Conservation (phyloP, 2,329 filamentous ascomycete species). For the Tolypocladium album region DNA sequence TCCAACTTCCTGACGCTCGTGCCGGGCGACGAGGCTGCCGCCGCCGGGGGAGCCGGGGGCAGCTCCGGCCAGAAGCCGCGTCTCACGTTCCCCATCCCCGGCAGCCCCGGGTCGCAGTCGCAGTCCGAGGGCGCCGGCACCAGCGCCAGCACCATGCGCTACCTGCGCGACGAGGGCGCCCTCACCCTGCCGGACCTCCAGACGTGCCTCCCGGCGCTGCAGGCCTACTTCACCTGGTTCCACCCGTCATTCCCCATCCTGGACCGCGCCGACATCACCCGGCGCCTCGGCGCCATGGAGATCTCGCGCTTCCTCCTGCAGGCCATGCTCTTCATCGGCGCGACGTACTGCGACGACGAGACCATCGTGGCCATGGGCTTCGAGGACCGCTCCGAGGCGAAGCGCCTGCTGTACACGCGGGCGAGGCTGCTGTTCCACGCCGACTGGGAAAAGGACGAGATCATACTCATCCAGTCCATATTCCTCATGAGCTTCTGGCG, state of each 20-base stretch:
- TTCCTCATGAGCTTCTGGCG: constrained; percentile 48
- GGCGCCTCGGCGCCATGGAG: constrained; percentile 24
- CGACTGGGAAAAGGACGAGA: constrained; percentile 39
- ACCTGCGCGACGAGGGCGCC: constrained; percentile 31
- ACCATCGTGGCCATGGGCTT: constrained; percentile 34
- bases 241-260: constrained; percentile 46
- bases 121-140: constrained; percentile 21
- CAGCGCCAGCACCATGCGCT: constrained; percentile 35
- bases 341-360: constrained; percentile 38
- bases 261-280: constrained; percentile 31
- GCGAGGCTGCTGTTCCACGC: constrained; percentile 42
- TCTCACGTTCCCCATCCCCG: constrained; percentile 18
- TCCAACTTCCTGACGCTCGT: constrained; percentile 27
- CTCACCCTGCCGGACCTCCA: constrained; percentile 33
- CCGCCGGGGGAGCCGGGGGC: background rate
- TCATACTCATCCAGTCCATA: constrained; percentile 37
- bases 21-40: constrained; percentile 10
- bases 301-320: constrained; percentile 40
- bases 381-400: constrained; percentile 35
- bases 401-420: constrained; percentile 36
- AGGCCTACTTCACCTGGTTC: constrained; percentile 45
- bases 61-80: constrained; percentile 10
- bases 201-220: constrained; percentile 30
- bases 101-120: constrained; percentile 12
- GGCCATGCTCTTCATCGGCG: constrained; percentile 42